Base-by-base conservation (phyloP, 192 early-diverging fungal species). In the Backusella macrospora region DNA sequence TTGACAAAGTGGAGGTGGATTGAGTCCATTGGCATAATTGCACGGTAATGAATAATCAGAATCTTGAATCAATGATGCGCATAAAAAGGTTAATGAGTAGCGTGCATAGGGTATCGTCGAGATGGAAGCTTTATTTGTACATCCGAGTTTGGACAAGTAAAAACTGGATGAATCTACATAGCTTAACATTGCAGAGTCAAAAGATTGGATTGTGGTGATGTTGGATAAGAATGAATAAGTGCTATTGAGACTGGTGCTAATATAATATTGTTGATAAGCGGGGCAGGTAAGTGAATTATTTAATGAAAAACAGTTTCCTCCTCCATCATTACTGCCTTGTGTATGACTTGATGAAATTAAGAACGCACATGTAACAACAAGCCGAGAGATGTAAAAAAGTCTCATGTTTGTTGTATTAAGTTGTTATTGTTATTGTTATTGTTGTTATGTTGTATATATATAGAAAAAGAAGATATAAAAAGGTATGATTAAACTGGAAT, bases 91-190 rank as follows among this genome's bases (percentile, higher is more conserved):
- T 29, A 77, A n/a, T 6, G 75, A 70, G 43, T 77, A 81, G 14
- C 80, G 76, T 62, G 75, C 76, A 40, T 81, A 78, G 34, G 75
- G 80, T 49, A 75, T 64, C 34, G 49, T 65, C 46, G 70, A 75
- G 12, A 43, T 45, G 45, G 42, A 29, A 9, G 68, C 59, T 38
- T 71, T 62, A 48, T 76, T 48, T 10, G 23, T 65, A 42, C 76
- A 77, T 18, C 73, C 65, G 13, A 81, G 49, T 49, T 34, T 29
- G 14, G 29, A n/a, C 18, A 71, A 43, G 49, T 78, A 81, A 21
- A 62, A 63, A 14, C 9, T 29, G 1, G 73, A 47, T n/a, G 80
- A 77, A 47, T 73, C 49, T 39, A 73, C 63, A 42, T 77, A 78
- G 37, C 10, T 23, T 16, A 67, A 44, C 16, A 81, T 38, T 8